phyloP scores from a whole-genome alignment of 2,329 filamentous ascomycete genomes.

The Bipolaris sorokiniana region DNA sequence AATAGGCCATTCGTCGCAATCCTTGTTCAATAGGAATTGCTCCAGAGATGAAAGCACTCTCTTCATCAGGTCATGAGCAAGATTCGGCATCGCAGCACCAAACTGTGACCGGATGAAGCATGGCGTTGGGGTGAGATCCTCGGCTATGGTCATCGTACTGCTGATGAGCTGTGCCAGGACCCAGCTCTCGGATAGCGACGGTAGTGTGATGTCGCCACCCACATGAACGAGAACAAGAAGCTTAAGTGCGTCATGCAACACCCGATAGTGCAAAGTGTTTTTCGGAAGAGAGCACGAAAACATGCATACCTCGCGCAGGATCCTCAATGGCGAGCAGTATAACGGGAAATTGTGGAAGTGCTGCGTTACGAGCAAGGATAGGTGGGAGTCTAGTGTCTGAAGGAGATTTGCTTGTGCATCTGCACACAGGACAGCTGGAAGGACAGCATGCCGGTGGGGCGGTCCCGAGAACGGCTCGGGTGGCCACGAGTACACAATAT shows the following conservation, averaged over 20 bases:
- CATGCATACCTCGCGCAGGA: slow-evolving; percentile 45
- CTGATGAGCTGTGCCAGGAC: slow-evolving; percentile 26
- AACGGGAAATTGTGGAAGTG: slow-evolving; percentile 47
- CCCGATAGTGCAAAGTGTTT: slow-evolving; percentile 22
- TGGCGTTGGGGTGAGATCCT: slow-evolving; percentile 35
- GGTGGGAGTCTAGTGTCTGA: slow-evolving; percentile 37
- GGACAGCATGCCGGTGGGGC: slow-evolving; percentile 38
- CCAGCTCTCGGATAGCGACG: slow-evolving; percentile 23
- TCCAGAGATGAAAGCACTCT: slow-evolving; percentile 43
- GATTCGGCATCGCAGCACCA: slow-evolving; percentile 42
- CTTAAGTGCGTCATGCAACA: slow-evolving; percentile 46
- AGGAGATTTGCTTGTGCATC: slow-evolving; percentile 27
- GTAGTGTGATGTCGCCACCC: slow-evolving; percentile 45
- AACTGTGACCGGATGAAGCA: slow-evolving; percentile 51
- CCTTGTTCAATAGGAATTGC: slow-evolving; percentile 37
- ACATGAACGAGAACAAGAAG: slow-evolving; percentile 50
- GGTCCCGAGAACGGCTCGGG: slow-evolving; percentile 23
- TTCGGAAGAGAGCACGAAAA: slow-evolving; percentile 35
- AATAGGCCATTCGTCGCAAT: slow-evolving; percentile 41
- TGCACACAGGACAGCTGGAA: slow-evolving; percentile 42
- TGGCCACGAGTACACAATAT: slow-evolving; percentile 49
- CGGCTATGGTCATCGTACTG: slow-evolving; percentile 24
- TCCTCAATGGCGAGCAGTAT: slow-evolving; percentile 41
- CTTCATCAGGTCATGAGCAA: slow-evolving; percentile 42
- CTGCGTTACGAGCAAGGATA: slow-evolving; percentile 40